A percentile compares a stretch with the other conserved stretches of the same genome.
phyloP scores from a whole-genome alignment of 73 alveolate species.

The Paramecium pentaurelia region DNA sequence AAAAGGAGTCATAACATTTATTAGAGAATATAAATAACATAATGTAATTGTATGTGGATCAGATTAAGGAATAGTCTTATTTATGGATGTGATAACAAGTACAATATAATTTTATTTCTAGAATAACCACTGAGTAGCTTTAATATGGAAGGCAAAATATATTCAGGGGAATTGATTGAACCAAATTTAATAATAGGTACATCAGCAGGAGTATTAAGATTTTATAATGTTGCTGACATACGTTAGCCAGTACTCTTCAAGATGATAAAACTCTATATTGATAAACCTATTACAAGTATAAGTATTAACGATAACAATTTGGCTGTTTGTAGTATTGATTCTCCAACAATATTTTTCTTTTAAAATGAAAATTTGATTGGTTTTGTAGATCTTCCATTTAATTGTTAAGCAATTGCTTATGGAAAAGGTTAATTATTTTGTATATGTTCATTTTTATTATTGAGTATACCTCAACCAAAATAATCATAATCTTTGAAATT shows the following conservation, averaged over 20 bases:
- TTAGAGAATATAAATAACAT: slow-evolving; percentile 27
- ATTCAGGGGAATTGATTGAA: neutral
- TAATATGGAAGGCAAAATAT: neutral
- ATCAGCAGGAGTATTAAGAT: slow-evolving; percentile 33
- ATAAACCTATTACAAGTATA: neutral
- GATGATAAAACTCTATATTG: slow-evolving; percentile 15
- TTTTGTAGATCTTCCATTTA: slow-evolving; percentile 11
- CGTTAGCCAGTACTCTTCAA: slow-evolving; percentile 12
- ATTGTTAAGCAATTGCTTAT: neutral
- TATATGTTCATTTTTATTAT: neutral
- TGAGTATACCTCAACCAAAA: neutral
- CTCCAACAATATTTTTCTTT: neutral
- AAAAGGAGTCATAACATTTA: slow-evolving; percentile 38
- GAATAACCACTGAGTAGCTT: neutral
- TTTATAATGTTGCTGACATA: slow-evolving; percentile 41
- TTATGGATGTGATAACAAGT: slow-evolving; percentile 50
- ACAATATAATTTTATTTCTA: neutral
- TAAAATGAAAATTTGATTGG: slow-evolving; percentile 26
- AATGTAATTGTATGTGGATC: slow-evolving; percentile 49
- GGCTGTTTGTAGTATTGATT: neutral
- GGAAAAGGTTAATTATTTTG: neutral
- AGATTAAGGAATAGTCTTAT: slow-evolving; percentile 14
- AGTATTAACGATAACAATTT: neutral
- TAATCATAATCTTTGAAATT: slow-evolving; percentile 13
- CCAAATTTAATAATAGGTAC: neutral